These are phyloP conservation scores for Naganishia antarctica DNA, from an alignment of 768 basidiomycete genomes.

Conservation along the genomic window DNA sequence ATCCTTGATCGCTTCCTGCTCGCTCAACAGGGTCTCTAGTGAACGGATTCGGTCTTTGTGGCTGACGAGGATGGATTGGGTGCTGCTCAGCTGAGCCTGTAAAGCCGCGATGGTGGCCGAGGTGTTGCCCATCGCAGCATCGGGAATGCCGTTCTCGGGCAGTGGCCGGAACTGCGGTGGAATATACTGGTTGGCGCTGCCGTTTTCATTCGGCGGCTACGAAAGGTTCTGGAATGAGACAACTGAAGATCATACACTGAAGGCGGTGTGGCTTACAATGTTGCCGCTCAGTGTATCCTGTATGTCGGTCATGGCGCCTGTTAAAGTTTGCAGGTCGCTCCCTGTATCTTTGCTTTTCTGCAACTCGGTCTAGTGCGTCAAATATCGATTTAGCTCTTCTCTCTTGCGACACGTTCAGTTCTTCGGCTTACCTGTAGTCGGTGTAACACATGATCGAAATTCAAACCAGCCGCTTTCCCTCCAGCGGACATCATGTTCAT, in stretches of 20 bases:
- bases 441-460: constrained; percentile 84
- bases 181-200: constrained; percentile 41
- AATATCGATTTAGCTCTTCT: not conserved
- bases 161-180: constrained; percentile 43
- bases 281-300: constrained; percentile 83
- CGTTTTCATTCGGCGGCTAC: constrained; percentile 47
- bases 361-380: too few relatives aligned
- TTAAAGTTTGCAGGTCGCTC: constrained; percentile 71
- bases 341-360: constrained; percentile 92
- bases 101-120: constrained; percentile 59
- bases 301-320: constrained; percentile 78
- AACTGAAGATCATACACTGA: too few relatives aligned
- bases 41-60: constrained; percentile 75
- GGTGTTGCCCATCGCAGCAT: constrained; percentile 42
- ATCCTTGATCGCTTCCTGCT: constrained; percentile 75
- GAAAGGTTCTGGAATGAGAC: not conserved
- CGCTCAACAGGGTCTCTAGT: constrained; percentile 70
- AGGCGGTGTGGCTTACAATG: constrained; percentile 59
- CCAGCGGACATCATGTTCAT: constrained; percentile 48
- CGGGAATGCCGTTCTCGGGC: constrained; percentile 33
- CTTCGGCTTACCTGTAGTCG: constrained; percentile 64
- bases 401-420: not conserved
- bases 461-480: constrained; percentile 66
- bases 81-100: constrained; percentile 76
- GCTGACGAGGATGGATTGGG: constrained; percentile 66